Conservation (phyloP, 164 flowering plant species). For the Santalum album region DNA sequence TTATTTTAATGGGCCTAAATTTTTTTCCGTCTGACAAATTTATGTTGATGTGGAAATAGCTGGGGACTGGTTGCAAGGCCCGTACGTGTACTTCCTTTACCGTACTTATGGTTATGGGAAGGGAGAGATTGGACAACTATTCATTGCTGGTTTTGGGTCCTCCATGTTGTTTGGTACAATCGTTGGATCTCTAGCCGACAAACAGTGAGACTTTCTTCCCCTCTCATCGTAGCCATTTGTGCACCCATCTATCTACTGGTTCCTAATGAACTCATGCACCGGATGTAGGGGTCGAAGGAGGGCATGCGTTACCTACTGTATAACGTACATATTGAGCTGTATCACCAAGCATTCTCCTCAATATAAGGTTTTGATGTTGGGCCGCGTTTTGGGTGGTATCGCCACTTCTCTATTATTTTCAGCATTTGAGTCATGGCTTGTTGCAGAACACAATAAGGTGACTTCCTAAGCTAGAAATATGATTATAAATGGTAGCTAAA, state of each 20-base stretch:
- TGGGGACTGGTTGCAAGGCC: constrained; percentile 97
- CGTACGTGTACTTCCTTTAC: constrained; percentile 85
- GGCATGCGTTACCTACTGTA: constrained; percentile 96
- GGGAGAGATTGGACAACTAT: constrained; percentile 95
- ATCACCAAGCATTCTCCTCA: constrained; percentile 95
- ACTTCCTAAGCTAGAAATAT: too few relatives aligned
- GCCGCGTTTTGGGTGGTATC: constrained; percentile 93
- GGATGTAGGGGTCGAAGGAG: constrained; percentile 86
- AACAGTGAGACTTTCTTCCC: constrained; percentile 58
- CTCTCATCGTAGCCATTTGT: neutral
- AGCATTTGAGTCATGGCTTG: constrained; percentile 98
- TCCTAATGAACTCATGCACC: neutral
- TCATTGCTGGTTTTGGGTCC: constrained; percentile 98
- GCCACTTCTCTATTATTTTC: constrained; percentile 96
- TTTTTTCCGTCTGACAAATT: constrained; percentile 11
- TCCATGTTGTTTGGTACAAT: constrained; percentile 97
- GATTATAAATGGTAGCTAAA: too few relatives aligned
- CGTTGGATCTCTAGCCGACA: constrained; percentile 97
- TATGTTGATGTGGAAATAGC: constrained; percentile 39
- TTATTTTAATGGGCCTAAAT: neutral
- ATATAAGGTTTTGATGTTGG: constrained; percentile 84
- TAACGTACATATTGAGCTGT: constrained; percentile 93
- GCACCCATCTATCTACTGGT: neutral
- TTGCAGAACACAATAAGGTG: constrained; percentile 98
- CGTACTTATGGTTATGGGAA: constrained; percentile 73